Evolutionary conservation across 352 stramenopile genomes (phyloP), one percentile per base, ranked within the genome.

Genomic region (Globisporangium acanthophoron): DNA sequence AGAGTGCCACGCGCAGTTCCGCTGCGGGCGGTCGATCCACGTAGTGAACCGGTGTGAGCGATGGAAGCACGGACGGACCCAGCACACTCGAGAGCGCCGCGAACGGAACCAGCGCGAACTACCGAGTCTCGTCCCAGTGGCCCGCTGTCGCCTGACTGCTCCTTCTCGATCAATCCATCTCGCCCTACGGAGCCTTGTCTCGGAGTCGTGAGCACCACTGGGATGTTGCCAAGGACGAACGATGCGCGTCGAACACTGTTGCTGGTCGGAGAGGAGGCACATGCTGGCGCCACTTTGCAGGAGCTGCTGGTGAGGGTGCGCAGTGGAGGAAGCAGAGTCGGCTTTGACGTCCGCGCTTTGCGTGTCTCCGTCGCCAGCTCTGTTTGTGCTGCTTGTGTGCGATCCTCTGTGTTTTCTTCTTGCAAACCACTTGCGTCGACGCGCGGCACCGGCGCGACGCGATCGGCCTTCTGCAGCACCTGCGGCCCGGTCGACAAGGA

Each of bases 1-100:
- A 54, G 52, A 3, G 58, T 59, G 51, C 33, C 57, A 15, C 54
- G 50, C 4, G 52, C 16, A 29, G 66, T 62, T 20, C 49, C 53
- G 2, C 16, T 43, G 12, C 47, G 37, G 12, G 24, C 46, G 11
- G 27, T 29, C 0, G 40, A 62, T 1, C 15, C 40, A 27, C 41
- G 41, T 9, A 39, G 7, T 9, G 31, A 35, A 1, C 31, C 31
- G 31, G 31, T 8, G 31, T 8, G 31, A 35, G 8, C 31, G 31
- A 35, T 35, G 31, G 31, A 35, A 35, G 5, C 31, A 35, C 4
- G 31, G 31, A 8, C 31, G 33, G 33, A 39, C 7, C 33, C 33
- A 39, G 33, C 33, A 9, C 33, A 9, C 33, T 39, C 33, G 33
- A 39, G 33, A 7, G 3, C 13, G 3, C 31, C 7, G 5, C 29